Evolutionary conservation across 2,329 filamentous ascomycete species (phyloP).

Genomic region (Didymella sp.): DNA sequence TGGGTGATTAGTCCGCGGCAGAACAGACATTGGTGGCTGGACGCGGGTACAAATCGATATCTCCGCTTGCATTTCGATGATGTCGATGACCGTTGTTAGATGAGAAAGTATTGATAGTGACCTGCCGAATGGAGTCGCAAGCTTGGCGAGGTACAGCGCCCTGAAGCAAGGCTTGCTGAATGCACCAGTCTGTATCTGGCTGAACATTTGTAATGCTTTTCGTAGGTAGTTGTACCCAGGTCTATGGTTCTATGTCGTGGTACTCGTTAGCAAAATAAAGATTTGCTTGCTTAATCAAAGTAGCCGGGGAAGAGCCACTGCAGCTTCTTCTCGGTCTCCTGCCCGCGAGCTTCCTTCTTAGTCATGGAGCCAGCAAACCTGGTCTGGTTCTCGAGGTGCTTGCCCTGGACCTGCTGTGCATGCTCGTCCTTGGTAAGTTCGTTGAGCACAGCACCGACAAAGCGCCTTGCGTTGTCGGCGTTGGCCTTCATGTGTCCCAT

Average conservation of each 20-base stretch:
- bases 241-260: constrained; percentile 20
- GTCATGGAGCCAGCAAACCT: constrained; percentile 86
- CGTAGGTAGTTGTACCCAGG: not conserved
- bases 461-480: constrained; percentile 80
- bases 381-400: constrained; percentile 78
- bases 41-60: constrained; percentile 29
- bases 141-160: not conserved
- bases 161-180: constrained; percentile 9
- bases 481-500: constrained; percentile 97
- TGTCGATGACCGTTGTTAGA: constrained; percentile 21
- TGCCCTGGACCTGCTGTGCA: constrained; percentile 75
- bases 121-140: constrained; percentile 24
- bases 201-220: constrained; percentile 16
- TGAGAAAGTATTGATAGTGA: constrained; percentile 11
- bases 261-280: constrained; percentile 7
- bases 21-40: constrained; percentile 9
- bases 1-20: constrained; percentile 22
- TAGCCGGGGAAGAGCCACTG: constrained; percentile 89
- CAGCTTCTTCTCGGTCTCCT: constrained; percentile 79
- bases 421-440: constrained; percentile 81
- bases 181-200: not conserved
- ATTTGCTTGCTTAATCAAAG: constrained; percentile 54
- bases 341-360: constrained; percentile 73
- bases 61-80: constrained; percentile 25
- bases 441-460: constrained; percentile 87